phyloP scores from a whole-genome alignment of 2,329 filamentous ascomycete species.

The Fusarium guadeloupense region DNA sequence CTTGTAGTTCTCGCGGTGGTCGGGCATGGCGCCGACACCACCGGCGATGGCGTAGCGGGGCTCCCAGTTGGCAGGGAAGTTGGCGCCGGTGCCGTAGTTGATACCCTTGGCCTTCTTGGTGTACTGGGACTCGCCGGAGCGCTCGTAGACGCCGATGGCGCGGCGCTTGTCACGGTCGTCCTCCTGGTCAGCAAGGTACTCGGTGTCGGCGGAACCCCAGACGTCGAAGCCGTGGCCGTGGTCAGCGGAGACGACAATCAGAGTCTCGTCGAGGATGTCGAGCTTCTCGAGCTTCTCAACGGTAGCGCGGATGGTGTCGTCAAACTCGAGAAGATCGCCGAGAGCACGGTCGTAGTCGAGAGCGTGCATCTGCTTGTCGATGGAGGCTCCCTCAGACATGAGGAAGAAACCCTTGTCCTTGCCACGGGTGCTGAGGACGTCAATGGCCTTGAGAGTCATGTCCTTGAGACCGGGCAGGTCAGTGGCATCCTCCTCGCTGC shows the following conservation, averaged over 20 bases:
- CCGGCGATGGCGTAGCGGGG: conserved; percentile 83
- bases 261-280: conserved; percentile 75
- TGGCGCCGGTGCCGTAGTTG: conserved; percentile 75
- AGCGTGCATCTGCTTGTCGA: conserved; percentile 90
- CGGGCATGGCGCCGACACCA: conserved; percentile 76
- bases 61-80: conserved; percentile 87
- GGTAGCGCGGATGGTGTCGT: conserved; percentile 82
- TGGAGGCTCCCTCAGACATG: conserved; percentile 85
- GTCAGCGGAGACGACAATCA: conserved; percentile 84
- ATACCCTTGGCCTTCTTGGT: conserved; percentile 65
- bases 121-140: conserved; percentile 81
- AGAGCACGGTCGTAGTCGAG: conserved; percentile 88
- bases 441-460: conserved; percentile 88
- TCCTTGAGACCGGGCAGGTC: conserved; percentile 87
- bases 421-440: conserved; percentile 75
- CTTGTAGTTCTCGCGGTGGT: conserved; percentile 79
- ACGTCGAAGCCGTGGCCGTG: conserved; percentile 92
- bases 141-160: conserved; percentile 77
- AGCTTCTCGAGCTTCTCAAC: conserved; percentile 73
- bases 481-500: conserved; percentile 68
- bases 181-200: conserved; percentile 73
- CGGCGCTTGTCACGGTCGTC: conserved; percentile 77
- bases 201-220: conserved; percentile 81
- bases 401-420: conserved; percentile 82
- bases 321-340: conserved; percentile 84